phyloP scores from a whole-genome alignment of 2,329 filamentous ascomycete species.

The Aspergillus sp. region DNA sequence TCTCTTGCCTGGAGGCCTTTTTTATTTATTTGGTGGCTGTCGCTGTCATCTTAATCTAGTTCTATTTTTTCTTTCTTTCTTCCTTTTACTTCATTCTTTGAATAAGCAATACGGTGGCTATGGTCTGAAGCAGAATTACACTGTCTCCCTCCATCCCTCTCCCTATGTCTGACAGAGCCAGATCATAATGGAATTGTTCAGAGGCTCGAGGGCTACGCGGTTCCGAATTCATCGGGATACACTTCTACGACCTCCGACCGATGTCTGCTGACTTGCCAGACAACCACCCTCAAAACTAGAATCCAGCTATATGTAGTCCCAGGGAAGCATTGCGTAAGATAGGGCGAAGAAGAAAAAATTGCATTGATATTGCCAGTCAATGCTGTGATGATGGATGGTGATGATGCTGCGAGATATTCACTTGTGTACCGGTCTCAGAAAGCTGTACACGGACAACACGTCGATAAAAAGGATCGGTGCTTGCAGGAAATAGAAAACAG shows the following conservation, averaged over 20 bases:
- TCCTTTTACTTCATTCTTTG: neutral
- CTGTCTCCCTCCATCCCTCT: too few relatives aligned
- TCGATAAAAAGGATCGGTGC: slow-evolving; percentile 11
- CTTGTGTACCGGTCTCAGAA: slow-evolving; percentile 20
- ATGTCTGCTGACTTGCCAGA: neutral
- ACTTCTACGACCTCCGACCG: neutral
- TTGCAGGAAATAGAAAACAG: slow-evolving; percentile 8
- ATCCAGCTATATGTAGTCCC: neutral
- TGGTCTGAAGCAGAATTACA: too few relatives aligned
- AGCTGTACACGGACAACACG: slow-evolving; percentile 14
- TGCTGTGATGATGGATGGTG: slow-evolving; percentile 5
- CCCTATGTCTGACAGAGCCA: neutral
- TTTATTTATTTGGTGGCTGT: neutral
- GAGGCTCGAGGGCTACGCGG: too few relatives aligned
- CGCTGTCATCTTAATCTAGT: neutral
- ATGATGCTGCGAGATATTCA: slow-evolving; percentile 9
- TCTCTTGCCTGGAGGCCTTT: neutral
- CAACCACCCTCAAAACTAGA: neutral
- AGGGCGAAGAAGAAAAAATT: neutral
- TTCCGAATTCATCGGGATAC: too few relatives aligned
- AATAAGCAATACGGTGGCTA: too few relatives aligned
- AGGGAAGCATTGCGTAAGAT: slow-evolving; percentile 4
- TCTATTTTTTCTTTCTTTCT: too few relatives aligned
- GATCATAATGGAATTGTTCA: too few relatives aligned
- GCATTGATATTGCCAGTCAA: slow-evolving; percentile 16